Evolutionary conservation across 1,284 basidiomycete species (phyloP).

Genomic region (Ganoderma leucocontextum): DNA sequence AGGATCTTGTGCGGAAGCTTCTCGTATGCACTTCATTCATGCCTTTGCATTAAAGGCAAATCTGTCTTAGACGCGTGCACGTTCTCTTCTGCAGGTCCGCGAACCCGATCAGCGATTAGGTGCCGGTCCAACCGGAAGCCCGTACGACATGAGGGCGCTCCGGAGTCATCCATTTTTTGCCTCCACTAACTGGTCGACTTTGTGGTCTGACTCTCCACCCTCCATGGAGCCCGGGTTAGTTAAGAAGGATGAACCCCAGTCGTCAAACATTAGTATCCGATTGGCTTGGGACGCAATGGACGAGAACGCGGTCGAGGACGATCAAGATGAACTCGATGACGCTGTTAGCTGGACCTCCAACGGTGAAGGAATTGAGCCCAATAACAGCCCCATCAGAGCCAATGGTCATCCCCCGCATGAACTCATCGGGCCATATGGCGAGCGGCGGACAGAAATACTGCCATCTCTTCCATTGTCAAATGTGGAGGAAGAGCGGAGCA

Average conservation of each 20-base stretch:
- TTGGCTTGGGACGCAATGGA: slow-evolving; percentile 60
- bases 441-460: slow-evolving; percentile 35
- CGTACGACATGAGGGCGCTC: slow-evolving; percentile 64
- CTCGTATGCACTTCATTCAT: slow-evolving; percentile 54
- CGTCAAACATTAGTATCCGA: slow-evolving; percentile 54
- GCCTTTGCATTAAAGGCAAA: slow-evolving; percentile 13
- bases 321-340: slow-evolving; percentile 39
- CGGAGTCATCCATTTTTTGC: slow-evolving; percentile 83
- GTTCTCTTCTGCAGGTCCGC: slow-evolving; percentile 59
- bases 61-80: slow-evolving; percentile 13
- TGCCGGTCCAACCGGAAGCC: slow-evolving; percentile 57
- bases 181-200: slow-evolving; percentile 69
- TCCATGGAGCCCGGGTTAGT: slow-evolving; percentile 63
- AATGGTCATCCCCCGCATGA: slow-evolving; percentile 33
- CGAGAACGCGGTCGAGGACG: slow-evolving; percentile 37
- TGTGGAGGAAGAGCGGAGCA: slow-evolving; percentile 28
- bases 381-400: slow-evolving; percentile 29
- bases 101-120: slow-evolving; percentile 80
- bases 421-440: slow-evolving; percentile 44
- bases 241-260: slow-evolving; percentile 52
- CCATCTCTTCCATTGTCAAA: slow-evolving; percentile 30
- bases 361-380: slow-evolving; percentile 47
- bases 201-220: slow-evolving; percentile 79
- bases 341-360: slow-evolving; percentile 58
- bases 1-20: slow-evolving; percentile 71